phyloP scores from a whole-genome alignment of 1,139 yeast species.

The Zygosaccharomyces pseudobailii region DNA sequence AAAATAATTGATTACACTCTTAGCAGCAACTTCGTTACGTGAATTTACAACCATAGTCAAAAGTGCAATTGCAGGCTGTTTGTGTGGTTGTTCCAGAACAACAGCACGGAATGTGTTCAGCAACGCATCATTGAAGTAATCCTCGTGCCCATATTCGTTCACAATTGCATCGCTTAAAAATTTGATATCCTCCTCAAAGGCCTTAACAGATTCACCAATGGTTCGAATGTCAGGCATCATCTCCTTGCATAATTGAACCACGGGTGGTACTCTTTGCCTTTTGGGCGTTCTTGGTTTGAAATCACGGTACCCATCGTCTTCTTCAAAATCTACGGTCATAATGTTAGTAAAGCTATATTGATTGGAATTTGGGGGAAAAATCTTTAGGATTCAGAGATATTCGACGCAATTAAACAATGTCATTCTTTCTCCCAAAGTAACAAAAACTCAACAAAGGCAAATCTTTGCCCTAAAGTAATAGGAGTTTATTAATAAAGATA shows the following conservation, averaged over 20 bases:
- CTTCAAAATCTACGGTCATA: slow-evolving; percentile 27
- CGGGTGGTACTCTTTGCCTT: slow-evolving; percentile 38
- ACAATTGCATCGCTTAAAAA: slow-evolving; percentile 62
- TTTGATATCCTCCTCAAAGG: slow-evolving; percentile 61
- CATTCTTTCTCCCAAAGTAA: background rate
- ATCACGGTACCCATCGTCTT: slow-evolving; percentile 33
- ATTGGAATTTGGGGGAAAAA: background rate
- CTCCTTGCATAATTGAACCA: slow-evolving; percentile 38
- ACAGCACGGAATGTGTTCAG: slow-evolving; percentile 65
- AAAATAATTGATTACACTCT: slow-evolving; percentile 62
- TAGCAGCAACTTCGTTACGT: slow-evolving; percentile 63
- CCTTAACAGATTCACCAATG: slow-evolving; percentile 58
- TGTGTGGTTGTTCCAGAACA: slow-evolving; percentile 85
- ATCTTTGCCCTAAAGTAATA: too few relatives aligned
- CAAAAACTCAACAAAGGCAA: too few relatives aligned
- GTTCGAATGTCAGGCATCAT: slow-evolving; percentile 53
- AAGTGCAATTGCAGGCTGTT: slow-evolving; percentile 66
- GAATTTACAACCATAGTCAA: slow-evolving; percentile 66
- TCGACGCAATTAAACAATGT: too few relatives aligned
- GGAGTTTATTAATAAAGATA: background rate
- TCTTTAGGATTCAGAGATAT: background rate
- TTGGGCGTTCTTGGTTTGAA: slow-evolving; percentile 32
- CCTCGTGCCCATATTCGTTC: slow-evolving; percentile 64
- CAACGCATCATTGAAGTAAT: slow-evolving; percentile 54
- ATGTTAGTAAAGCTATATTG: slow-evolving; percentile 11